Conservation (phyloP, 148 eudicot species). For the Dysphania ambrosioides region DNA sequence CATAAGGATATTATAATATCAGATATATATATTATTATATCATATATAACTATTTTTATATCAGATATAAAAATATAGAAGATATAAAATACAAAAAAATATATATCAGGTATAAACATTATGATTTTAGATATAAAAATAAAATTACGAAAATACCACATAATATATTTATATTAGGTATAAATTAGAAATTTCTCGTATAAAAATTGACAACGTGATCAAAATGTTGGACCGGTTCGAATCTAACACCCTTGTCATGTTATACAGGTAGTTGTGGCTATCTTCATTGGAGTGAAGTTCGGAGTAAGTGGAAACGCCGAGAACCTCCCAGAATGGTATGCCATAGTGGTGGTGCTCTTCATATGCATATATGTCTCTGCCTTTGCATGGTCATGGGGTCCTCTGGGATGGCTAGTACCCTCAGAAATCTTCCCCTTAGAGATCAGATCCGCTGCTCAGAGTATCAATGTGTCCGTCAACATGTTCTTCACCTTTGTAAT, state of each 20-base stretch:
- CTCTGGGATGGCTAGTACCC: conserved; percentile 79
- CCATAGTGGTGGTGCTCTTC: conserved; percentile 63
- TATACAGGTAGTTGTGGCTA: conserved; percentile 53
- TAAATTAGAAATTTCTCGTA: too few species aligned
- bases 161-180: too few species aligned
- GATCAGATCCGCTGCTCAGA: conserved; percentile 74
- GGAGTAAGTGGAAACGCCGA: conserved; percentile 45
- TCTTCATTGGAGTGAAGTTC: conserved; percentile 55
- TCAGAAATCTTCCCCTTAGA: conserved; percentile 83
- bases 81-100: too few species aligned
- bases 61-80: too few species aligned
- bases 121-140: too few species aligned
- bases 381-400: conserved; percentile 95
- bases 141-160: too few species aligned
- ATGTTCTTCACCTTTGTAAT: conserved; percentile 70
- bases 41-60: too few species aligned
- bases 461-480: conserved; percentile 71
- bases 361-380: conserved; percentile 73
- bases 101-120: too few species aligned
- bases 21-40: too few species aligned
- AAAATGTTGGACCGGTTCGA: too few species aligned
- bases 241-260: not conserved
- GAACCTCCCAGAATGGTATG: conserved; percentile 61
- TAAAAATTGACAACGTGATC: too few species aligned
- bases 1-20: too few species aligned